A percentile compares a stretch with the other conserved stretches of the same genome.
phyloP scores from a whole-genome alignment of 768 basidiomycete genomes.

The Podaxis mareebaensis region DNA sequence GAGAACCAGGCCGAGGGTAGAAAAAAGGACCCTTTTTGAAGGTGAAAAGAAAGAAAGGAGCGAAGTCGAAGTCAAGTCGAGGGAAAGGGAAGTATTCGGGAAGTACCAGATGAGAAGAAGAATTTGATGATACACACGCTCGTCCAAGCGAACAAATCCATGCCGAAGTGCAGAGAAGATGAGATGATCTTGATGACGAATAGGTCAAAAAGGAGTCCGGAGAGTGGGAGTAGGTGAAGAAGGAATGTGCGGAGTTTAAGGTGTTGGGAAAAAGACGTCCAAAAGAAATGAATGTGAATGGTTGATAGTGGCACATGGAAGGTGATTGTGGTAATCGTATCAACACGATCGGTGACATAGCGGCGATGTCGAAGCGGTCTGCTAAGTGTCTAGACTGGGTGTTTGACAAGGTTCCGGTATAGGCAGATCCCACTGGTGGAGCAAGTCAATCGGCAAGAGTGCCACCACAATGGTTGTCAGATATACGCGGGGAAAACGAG shows the following conservation, averaged over 20 bases:
- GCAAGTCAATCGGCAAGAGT: background rate
- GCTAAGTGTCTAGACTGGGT: background rate
- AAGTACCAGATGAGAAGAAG: slow-evolving; percentile 4
- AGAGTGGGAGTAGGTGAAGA: slow-evolving; percentile 7
- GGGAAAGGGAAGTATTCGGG: background rate
- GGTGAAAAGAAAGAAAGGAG: slow-evolving; percentile 2
- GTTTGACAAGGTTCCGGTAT: background rate
- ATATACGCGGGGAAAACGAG: background rate
- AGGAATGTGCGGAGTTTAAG: slow-evolving; percentile 1
- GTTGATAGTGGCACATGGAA: background rate
- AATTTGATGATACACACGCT: slow-evolving; percentile 32
- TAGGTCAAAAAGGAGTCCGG: background rate
- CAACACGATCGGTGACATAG: background rate
- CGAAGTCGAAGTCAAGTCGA: slow-evolving; percentile 1
- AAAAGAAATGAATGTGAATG: slow-evolving; percentile 1
- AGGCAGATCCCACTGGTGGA: background rate
- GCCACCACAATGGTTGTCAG: background rate
- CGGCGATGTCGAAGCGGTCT: background rate
- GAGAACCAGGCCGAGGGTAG: slow-evolving; percentile 6
- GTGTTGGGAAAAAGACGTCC: background rate
- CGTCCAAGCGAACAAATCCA: slow-evolving; percentile 38
- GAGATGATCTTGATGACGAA: slow-evolving; percentile 7
- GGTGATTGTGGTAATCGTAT: background rate
- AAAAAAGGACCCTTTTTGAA: background rate
- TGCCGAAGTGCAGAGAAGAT: slow-evolving; percentile 5